phyloP scores from a whole-genome alignment of 2,329 filamentous ascomycete genomes.

The Claviceps quebecensis region DNA sequence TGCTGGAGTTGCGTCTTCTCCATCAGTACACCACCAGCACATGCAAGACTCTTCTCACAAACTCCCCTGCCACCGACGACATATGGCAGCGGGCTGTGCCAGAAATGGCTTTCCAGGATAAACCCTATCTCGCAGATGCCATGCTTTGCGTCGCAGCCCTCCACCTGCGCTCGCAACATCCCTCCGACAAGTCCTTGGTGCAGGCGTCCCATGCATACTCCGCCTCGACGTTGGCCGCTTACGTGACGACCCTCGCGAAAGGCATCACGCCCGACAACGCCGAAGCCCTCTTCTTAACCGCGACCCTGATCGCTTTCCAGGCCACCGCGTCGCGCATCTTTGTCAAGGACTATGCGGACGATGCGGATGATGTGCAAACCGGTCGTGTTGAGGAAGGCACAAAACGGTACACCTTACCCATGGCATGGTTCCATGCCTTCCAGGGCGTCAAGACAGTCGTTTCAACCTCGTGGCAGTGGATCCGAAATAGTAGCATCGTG shows the following conservation, averaged over 20 bases:
- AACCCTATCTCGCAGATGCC: slow-evolving; percentile 46
- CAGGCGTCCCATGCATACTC: slow-evolving; percentile 52
- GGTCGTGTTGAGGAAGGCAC: slow-evolving; percentile 17
- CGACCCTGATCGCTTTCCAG: slow-evolving; percentile 53
- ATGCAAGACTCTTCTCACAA: slow-evolving; percentile 43
- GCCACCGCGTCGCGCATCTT: slow-evolving; percentile 50
- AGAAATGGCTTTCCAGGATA: slow-evolving; percentile 44
- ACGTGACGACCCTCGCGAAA: slow-evolving; percentile 39
- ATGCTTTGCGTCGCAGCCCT: slow-evolving; percentile 50
- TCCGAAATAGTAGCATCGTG: slow-evolving; percentile 42
- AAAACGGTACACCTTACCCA: slow-evolving; percentile 41
- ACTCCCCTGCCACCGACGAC: slow-evolving; percentile 34
- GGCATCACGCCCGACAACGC: slow-evolving; percentile 47
- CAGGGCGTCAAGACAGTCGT: slow-evolving; percentile 54
- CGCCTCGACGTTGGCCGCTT: slow-evolving; percentile 47
- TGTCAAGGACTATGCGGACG: slow-evolving; percentile 37
- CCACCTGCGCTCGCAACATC: slow-evolving; percentile 42
- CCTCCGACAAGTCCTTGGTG: slow-evolving; percentile 45
- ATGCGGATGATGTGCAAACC: slow-evolving; percentile 3
- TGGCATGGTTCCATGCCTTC: slow-evolving; percentile 53
- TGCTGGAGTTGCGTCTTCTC: slow-evolving; percentile 48
- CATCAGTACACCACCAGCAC: slow-evolving; percentile 51
- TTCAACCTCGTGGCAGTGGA: slow-evolving; percentile 49
- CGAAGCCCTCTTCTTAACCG: slow-evolving; percentile 48
- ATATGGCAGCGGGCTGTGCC: slow-evolving; percentile 50